Evolutionary conservation across 176 grass and related monocot genomes (phyloP).

Genomic region (Musa acuminata): DNA sequence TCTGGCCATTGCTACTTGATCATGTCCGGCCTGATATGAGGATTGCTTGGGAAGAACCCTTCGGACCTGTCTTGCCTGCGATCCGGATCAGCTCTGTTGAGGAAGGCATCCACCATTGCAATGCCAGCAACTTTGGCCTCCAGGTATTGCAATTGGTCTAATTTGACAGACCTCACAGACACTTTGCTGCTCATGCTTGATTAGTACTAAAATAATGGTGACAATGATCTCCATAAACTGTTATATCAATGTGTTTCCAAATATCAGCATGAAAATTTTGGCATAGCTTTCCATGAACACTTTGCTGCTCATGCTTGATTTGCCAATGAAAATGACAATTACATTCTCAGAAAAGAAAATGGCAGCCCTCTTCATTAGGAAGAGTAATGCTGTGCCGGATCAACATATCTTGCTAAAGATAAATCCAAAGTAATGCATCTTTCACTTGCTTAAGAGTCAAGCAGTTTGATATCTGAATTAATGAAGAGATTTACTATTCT

Average conservation of each 20-base stretch:
- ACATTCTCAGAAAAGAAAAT: too few species aligned
- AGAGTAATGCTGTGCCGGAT: not conserved
- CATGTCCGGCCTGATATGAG: constrained; percentile 94
- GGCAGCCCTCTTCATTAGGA: too few species aligned
- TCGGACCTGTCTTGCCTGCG: constrained; percentile 84
- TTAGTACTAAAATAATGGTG: too few species aligned
- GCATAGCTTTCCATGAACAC: too few species aligned
- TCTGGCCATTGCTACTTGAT: constrained; percentile 92
- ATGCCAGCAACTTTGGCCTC: constrained; percentile 95
- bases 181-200: too few species aligned
- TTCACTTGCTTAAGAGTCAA: not conserved
- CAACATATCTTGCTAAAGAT: not conserved
- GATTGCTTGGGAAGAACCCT: constrained; percentile 97
- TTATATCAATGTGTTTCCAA: too few species aligned
- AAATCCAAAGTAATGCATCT: not conserved
- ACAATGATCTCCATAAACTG: too few species aligned
- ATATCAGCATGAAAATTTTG: too few species aligned
- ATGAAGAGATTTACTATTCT: not conserved
- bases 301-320: too few species aligned
- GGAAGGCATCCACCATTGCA: constrained; percentile 93
- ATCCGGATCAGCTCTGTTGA: constrained; percentile 82
- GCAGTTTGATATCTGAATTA: not conserved
- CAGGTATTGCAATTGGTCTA: constrained; percentile 37
- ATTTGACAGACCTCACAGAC: not conserved
- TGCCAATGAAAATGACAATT: too few species aligned